Conservation (phyloP, 192 early-diverging fungal genomes). For the Pilaira anomala region DNA sequence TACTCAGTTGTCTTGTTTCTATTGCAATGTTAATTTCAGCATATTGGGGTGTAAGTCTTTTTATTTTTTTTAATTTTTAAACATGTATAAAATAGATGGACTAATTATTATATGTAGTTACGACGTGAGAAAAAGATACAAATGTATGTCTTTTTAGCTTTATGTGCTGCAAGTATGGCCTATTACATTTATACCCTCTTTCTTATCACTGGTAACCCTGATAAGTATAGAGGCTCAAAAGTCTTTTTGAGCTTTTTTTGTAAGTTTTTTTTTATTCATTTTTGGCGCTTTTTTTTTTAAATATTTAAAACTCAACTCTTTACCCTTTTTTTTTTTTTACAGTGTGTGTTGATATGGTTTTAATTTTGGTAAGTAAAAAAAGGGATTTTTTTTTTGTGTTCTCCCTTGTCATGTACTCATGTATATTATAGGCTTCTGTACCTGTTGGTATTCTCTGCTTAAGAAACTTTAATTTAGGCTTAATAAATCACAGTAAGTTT, state of each 20-base stretch:
- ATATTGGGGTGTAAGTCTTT: slow-evolving; percentile 52
- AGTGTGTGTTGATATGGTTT: slow-evolving; percentile 47
- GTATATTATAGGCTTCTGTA: slow-evolving; percentile 43
- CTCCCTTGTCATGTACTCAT: slow-evolving; percentile 2
- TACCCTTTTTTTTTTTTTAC: slow-evolving; percentile 2
- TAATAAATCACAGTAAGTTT: slow-evolving; percentile 64
- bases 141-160: slow-evolving; percentile 59
- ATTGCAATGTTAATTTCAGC: slow-evolving; percentile 48
- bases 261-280: slow-evolving; percentile 41
- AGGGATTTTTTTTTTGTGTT: background rate
- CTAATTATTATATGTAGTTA: slow-evolving; percentile 32
- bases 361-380: slow-evolving; percentile 43
- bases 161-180: slow-evolving; percentile 58
- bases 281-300: too few relatives aligned
- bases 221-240: slow-evolving; percentile 43
- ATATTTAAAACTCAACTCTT: background rate
- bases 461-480: slow-evolving; percentile 68
- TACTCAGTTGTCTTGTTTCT: slow-evolving; percentile 46
- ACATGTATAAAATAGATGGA: background rate
- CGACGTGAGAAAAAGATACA: slow-evolving; percentile 48
- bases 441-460: slow-evolving; percentile 54
- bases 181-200: slow-evolving; percentile 67
- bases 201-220: slow-evolving; percentile 40
- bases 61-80: too few relatives aligned
- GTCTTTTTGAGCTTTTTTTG: slow-evolving; percentile 56